Evolutionary conservation across 768 basidiomycete species (phyloP).

Genomic region (Cantharellus cinnabarinus): DNA sequence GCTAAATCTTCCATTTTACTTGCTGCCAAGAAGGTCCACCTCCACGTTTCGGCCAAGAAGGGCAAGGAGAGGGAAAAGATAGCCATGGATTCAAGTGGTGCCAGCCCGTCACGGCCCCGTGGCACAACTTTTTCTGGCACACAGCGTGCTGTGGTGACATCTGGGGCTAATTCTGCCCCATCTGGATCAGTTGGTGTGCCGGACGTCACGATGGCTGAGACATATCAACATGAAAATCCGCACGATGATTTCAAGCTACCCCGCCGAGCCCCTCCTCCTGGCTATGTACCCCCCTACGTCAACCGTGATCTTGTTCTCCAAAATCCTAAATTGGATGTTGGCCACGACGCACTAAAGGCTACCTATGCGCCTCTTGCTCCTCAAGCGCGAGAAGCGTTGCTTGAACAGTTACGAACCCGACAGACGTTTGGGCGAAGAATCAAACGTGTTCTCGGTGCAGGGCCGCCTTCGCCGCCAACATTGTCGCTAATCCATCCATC

Average conservation of each 20-base stretch:
- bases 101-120: neutral
- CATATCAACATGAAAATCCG: neutral
- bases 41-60: conserved; percentile 19
- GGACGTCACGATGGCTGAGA: neutral
- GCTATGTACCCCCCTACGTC: neutral
- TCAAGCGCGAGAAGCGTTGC: conserved; percentile 3
- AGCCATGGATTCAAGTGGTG: neutral
- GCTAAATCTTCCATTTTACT: conserved; percentile 32
- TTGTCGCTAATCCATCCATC: neutral
- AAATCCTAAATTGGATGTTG: neutral
- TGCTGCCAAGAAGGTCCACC: conserved; percentile 56
- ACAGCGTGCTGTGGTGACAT: neutral
- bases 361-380: conserved; percentile 6
- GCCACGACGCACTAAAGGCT: neutral
- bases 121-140: neutral
- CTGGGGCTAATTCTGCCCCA: neutral
- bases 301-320: neutral
- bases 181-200: neutral
- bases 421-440: conserved; percentile 3
- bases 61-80: neutral
- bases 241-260: neutral
- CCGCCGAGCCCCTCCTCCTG: neutral
- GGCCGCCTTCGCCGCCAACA: neutral
- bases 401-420: conserved; percentile 5
- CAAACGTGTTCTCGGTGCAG: conserved; percentile 5